phyloP scores from a whole-genome alignment of 768 basidiomycete species.

The Sporobolomyces roseus region DNA sequence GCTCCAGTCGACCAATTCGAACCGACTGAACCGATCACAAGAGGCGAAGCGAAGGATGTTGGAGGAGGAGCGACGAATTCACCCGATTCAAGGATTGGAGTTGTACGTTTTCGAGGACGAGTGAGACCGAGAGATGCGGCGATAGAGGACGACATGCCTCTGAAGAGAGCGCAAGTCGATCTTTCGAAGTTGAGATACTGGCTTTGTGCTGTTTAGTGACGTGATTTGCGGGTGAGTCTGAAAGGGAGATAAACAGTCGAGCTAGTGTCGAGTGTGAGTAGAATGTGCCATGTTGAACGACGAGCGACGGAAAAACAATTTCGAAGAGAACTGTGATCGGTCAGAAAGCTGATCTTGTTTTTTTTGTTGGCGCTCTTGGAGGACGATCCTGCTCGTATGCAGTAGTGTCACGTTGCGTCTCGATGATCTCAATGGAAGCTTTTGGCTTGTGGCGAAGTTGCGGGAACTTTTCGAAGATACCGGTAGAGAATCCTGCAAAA shows the following conservation, averaged over 20 bases:
- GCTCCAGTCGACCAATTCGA: not conserved
- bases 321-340: conserved; percentile 7
- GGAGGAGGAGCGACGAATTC: conserved; percentile 18
- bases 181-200: not conserved
- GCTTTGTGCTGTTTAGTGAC: too few relatives aligned
- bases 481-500: too few relatives aligned
- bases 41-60: conserved; percentile 15
- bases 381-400: not conserved
- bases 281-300: too few relatives aligned
- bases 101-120: conserved; percentile 11
- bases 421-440: not conserved
- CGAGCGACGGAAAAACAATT: not conserved
- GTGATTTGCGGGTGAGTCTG: not conserved
- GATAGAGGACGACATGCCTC: conserved; percentile 10
- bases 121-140: conserved; percentile 19
- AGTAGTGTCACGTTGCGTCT: not conserved
- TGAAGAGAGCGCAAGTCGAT: not conserved
- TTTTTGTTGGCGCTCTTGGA: not conserved
- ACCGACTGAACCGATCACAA: conserved; percentile 10
- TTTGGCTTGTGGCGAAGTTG: too few relatives aligned
- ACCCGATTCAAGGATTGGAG: conserved; percentile 16
- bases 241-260: too few relatives aligned
- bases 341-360: conserved; percentile 8
- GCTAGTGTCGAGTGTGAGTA: conserved; percentile 1
- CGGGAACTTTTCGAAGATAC: too few relatives aligned